These are phyloP conservation scores for Mycena indigotica DNA, from an alignment of 768 basidiomycete species.

Conservation along the genomic window DNA sequence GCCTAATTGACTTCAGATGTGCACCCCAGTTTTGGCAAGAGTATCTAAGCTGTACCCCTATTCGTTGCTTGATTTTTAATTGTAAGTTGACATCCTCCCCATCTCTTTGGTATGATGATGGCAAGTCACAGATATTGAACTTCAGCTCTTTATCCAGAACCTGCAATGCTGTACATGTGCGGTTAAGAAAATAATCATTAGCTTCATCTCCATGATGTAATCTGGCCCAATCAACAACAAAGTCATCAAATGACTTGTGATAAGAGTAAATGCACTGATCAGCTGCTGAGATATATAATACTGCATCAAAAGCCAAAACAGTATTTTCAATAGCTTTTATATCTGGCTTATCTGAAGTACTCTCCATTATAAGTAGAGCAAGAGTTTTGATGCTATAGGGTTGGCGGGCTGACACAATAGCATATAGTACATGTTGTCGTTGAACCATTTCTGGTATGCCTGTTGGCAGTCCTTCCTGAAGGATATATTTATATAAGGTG, in stretches of 20 bases:
- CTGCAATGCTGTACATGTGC: not conserved
- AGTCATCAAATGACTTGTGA: constrained; percentile 10
- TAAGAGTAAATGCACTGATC: constrained; percentile 1
- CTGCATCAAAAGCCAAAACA: not conserved
- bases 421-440: not conserved
- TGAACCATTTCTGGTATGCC: too few relatives aligned
- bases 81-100: constrained; percentile 1
- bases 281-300: not conserved
- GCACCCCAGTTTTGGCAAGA: constrained; percentile 9
- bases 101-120: constrained; percentile 7
- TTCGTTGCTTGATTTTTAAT: not conserved
- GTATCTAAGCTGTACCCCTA: constrained; percentile 1
- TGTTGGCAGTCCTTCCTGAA: too few relatives aligned
- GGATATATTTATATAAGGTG: too few relatives aligned
- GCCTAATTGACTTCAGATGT: not conserved
- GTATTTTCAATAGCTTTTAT: not conserved
- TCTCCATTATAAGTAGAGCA: not conserved
- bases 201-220: not conserved
- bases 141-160: constrained; percentile 4
- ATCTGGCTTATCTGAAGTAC: not conserved
- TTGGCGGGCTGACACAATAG: not conserved
- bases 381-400: not conserved
- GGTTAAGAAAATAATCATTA: not conserved
- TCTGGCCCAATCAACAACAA: not conserved
- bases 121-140: constrained; percentile 11